Percentiles rank a stretch among this genome's conserved stretches.
phyloP scores from a whole-genome alignment of 1,284 basidiomycete genomes.

The Cutaneotrichosporon spelunceum region DNA sequence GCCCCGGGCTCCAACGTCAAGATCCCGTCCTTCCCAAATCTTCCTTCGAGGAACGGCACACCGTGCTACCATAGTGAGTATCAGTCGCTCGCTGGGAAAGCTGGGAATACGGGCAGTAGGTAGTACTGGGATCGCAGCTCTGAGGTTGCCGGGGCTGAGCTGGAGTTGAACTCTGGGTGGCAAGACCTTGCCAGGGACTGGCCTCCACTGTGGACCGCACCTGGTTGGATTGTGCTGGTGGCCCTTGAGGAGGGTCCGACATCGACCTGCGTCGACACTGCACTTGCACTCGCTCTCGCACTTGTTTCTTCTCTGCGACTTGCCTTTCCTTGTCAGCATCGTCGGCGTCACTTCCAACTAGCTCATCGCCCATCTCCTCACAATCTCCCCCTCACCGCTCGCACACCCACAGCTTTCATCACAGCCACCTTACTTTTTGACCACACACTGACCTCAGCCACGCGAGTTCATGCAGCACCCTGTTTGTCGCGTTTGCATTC shows the following conservation, averaged over 20 bases:
- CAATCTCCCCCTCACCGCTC: not conserved
- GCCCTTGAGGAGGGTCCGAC: not conserved
- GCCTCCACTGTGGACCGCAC: not conserved
- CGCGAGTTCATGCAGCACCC: conserved; percentile 31
- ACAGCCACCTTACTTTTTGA: not conserved
- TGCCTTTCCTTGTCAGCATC: not conserved
- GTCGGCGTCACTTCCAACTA: not conserved
- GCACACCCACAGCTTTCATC: not conserved
- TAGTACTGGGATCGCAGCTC: not conserved
- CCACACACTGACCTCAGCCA: conserved; percentile 12
- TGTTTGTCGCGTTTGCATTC: conserved; percentile 12
- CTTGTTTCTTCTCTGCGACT: not conserved
- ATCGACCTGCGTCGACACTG: not conserved
- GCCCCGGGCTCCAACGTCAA: conserved; percentile 21
- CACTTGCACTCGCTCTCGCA: no score
- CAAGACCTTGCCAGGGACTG: not conserved
- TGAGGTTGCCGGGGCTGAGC: not conserved
- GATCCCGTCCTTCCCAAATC: conserved; percentile 17
- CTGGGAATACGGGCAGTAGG: not conserved
- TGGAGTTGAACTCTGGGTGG: not conserved
- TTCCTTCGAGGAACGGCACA: conserved; percentile 6
- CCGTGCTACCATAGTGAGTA: conserved; percentile 14
- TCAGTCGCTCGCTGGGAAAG: not conserved
- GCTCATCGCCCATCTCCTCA: not conserved
- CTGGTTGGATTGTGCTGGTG: not conserved